Evolutionary conservation across 2,329 filamentous ascomycete species (phyloP).

Genomic region (Phaeosphaeriaceae sp.): DNA sequence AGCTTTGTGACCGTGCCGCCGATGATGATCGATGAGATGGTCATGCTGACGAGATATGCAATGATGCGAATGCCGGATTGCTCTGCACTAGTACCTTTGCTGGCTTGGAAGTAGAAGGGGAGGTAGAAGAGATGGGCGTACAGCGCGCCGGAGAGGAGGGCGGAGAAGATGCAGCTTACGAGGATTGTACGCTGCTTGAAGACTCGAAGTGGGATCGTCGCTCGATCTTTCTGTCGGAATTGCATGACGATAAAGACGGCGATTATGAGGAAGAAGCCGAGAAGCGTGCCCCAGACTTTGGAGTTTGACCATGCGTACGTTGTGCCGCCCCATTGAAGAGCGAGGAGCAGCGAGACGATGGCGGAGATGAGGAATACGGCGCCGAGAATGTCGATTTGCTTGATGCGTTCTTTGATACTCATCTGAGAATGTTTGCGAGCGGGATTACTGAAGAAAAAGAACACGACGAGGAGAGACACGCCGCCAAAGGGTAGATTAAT

Average conservation of each 20-base stretch:
- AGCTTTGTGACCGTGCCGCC: constrained; percentile 36
- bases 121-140: constrained; percentile 49
- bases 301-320: constrained; percentile 58
- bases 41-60: constrained; percentile 41
- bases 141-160: constrained; percentile 47
- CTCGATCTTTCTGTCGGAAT: constrained; percentile 35
- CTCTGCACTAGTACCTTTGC: constrained; percentile 50
- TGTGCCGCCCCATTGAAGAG: constrained; percentile 49
- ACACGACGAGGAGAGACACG: constrained; percentile 35
- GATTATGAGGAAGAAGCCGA: constrained; percentile 56
- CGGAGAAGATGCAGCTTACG: constrained; percentile 42
- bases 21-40: constrained; percentile 32
- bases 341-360: constrained; percentile 42
- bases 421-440: constrained; percentile 35
- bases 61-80: constrained; percentile 46
- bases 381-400: constrained; percentile 48
- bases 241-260: constrained; percentile 52
- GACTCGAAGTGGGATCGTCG: constrained; percentile 39
- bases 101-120: constrained; percentile 54
- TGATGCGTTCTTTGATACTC: constrained; percentile 40
- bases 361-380: constrained; percentile 41
- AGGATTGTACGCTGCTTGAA: constrained; percentile 48
- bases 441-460: constrained; percentile 35
- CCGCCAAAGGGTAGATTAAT: constrained; percentile 49
- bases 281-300: constrained; percentile 58